These are phyloP conservation scores for Cucurbitaria berberidis DNA, from an alignment of 2,329 filamentous ascomycete species.

Conservation along the genomic window DNA sequence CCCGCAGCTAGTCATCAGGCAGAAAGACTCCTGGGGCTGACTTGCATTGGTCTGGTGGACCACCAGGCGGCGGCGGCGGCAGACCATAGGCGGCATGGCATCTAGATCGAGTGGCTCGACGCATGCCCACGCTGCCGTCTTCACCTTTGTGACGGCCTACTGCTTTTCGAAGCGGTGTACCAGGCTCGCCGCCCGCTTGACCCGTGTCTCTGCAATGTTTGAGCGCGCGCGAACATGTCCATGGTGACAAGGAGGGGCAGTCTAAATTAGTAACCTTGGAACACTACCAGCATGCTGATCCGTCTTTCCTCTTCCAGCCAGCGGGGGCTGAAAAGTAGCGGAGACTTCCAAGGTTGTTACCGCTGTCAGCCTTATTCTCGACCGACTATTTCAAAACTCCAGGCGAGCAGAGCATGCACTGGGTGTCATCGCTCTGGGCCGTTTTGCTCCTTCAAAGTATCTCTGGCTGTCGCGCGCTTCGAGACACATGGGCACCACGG, in stretches of 20 bases:
- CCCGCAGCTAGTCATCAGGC: constrained; percentile 41
- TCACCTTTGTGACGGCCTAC: not conserved
- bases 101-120: constrained; percentile 9
- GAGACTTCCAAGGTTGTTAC: not conserved
- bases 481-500: constrained; percentile 4
- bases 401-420: constrained; percentile 2
- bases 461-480: constrained; percentile 4
- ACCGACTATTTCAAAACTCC: not conserved
- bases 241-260: not conserved
- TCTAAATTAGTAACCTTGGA: constrained; percentile 10
- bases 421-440: constrained; percentile 8
- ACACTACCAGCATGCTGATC: constrained; percentile 4
- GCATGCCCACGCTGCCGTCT: constrained; percentile 9
- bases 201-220: constrained; percentile 3
- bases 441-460: not conserved
- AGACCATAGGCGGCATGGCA: constrained; percentile 11
- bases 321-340: too few relatives aligned
- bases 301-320: constrained; percentile 4
- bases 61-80: too few relatives aligned
- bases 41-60: constrained; percentile 32
- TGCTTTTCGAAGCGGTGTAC: constrained; percentile 8
- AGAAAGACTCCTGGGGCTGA: constrained; percentile 32
- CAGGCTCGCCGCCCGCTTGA: constrained; percentile 2
- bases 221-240: constrained; percentile 1
- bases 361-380: constrained; percentile 8